Evolutionary conservation across 2,329 filamentous ascomycete genomes (phyloP).

Genomic region (Diaporthe ilicicola): DNA sequence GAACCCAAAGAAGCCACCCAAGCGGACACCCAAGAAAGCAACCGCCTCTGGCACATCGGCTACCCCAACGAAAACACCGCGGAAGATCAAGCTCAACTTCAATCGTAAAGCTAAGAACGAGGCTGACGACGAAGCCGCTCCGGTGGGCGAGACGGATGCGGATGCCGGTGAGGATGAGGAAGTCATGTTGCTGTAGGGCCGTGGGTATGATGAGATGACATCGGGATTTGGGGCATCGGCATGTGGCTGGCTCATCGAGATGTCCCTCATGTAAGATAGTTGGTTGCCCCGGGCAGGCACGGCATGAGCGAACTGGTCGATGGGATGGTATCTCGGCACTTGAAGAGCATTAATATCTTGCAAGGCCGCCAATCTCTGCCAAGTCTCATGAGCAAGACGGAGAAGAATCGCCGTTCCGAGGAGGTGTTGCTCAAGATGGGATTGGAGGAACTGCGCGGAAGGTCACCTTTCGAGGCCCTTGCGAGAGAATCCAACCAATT

Average conservation of each 20-base stretch:
- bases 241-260: background rate
- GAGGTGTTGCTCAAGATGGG: too few species aligned
- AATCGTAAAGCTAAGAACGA: background rate
- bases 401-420: too few species aligned
- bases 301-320: background rate
- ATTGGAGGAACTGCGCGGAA: too few species aligned
- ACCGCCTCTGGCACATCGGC: background rate
- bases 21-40: background rate
- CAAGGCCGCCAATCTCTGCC: too few species aligned
- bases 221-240: background rate
- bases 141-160: background rate
- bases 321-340: background rate
- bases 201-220: background rate
- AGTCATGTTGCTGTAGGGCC: background rate
- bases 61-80: background rate
- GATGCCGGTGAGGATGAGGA: constrained; percentile 1
- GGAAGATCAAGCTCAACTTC: constrained; percentile 10
- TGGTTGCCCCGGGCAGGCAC: background rate
- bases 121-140: background rate
- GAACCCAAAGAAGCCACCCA: background rate
- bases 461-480: too few species aligned
- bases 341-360: background rate
- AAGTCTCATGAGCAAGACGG: too few species aligned
- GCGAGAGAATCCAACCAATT: too few species aligned
- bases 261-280: too few species aligned